Conservation (phyloP, 352 stramenopile species). For the Phytophthora meadii region DNA sequence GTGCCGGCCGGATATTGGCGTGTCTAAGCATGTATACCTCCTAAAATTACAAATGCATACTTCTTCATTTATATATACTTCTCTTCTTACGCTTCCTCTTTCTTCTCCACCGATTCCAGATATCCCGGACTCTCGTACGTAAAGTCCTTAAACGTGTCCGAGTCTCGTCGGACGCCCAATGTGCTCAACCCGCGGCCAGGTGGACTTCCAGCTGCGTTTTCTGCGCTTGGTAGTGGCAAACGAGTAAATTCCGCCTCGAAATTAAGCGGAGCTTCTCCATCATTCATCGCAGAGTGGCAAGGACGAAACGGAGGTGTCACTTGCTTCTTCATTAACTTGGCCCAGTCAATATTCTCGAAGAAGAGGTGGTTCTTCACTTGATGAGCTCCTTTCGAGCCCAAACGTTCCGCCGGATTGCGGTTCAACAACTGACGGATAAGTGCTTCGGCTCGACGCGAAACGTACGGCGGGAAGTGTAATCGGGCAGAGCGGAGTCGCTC, state of each 20-base stretch:
- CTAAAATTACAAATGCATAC: too few species aligned
- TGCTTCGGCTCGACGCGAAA: conserved; percentile 75
- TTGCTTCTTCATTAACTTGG: conserved; percentile 61
- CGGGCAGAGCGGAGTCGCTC: conserved; percentile 80
- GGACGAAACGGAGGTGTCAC: conserved; percentile 76
- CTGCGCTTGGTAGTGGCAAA: conserved; percentile 77
- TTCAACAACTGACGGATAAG: conserved; percentile 87
- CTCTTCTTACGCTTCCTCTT: conserved; percentile 30
- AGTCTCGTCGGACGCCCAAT: conserved; percentile 50
- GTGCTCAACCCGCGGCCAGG: conserved; percentile 13
- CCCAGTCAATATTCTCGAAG: conserved; percentile 84
- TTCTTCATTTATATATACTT: conserved; percentile 34
- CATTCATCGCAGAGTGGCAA: conserved; percentile 74
- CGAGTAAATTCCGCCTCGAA: conserved; percentile 89
- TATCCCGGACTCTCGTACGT: conserved; percentile 80
- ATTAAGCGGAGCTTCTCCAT: conserved; percentile 79
- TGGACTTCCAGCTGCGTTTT: conserved; percentile 41
- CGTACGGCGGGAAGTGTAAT: conserved; percentile 86
- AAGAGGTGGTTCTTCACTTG: conserved; percentile 82
- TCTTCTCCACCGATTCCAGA: conserved; percentile 58
- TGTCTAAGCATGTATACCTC: too few species aligned
- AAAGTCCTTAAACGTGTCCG: conserved; percentile 84
- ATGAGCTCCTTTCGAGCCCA: conserved; percentile 72
- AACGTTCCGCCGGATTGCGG: conserved; percentile 70
- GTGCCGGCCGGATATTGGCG: too few species aligned